Evolutionary conservation across 2,329 filamentous ascomycete species (phyloP).

Genomic region (Colletotrichum limetticola): DNA sequence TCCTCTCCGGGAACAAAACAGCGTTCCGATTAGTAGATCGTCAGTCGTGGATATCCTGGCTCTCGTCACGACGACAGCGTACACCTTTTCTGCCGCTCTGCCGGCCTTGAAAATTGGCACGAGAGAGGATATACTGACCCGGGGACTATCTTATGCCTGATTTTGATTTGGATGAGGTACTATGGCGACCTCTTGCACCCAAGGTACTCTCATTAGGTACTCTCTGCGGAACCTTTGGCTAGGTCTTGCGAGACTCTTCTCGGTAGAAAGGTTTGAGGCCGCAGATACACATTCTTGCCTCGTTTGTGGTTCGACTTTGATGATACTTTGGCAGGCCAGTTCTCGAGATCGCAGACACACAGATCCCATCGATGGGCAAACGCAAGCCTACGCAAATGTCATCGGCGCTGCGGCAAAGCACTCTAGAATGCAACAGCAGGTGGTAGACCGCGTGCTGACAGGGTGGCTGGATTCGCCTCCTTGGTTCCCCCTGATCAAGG

Average conservation of each 20-base stretch:
- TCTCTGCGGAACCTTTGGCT: background rate
- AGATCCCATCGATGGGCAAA: background rate
- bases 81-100: background rate
- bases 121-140: constrained; percentile 16
- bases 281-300: constrained; percentile 9
- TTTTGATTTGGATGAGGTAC: background rate
- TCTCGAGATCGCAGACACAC: constrained; percentile 1
- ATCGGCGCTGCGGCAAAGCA: background rate
- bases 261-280: background rate
- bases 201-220: background rate
- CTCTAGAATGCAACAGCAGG: background rate
- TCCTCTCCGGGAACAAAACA: background rate
- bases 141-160: constrained; percentile 1
- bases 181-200: background rate
- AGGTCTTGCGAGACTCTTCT: constrained; percentile 6
- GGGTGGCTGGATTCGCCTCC: constrained; percentile 3
- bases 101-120: background rate
- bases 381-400: background rate
- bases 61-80: constrained; percentile 1
- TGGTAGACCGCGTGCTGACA: constrained; percentile 1
- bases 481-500: background rate
- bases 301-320: background rate
- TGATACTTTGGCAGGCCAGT: background rate
- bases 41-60: constrained; percentile 7
- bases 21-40: background rate